Conservation (phyloP, 306 rosid genomes). For the Cicer cuneatum region DNA sequence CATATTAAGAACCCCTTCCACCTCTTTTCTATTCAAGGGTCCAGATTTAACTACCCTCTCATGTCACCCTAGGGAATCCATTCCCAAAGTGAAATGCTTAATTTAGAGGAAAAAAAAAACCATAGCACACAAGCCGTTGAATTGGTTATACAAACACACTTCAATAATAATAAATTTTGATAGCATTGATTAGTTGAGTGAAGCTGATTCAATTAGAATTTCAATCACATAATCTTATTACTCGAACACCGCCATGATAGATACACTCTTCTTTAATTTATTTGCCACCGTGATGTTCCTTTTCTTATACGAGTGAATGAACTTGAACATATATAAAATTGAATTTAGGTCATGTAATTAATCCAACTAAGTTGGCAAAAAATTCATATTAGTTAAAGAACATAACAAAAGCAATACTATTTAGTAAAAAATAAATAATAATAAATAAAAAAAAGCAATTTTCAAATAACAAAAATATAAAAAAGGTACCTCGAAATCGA, state of each 20-base stretch:
- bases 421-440: neutral
- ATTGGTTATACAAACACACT: neutral
- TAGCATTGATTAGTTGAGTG: neutral
- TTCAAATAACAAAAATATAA: neutral
- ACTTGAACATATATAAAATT: neutral
- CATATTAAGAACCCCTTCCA: no score
- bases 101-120: neutral
- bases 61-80: no score
- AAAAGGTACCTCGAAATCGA: slow-evolving; percentile 79
- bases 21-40: no score
- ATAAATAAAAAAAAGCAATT: neutral
- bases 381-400: slow-evolving; percentile 15
- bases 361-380: neutral
- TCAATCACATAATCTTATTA: neutral
- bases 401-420: neutral
- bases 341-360: neutral
- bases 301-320: neutral
- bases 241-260: neutral
- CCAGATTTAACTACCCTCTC: no score
- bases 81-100: neutral
- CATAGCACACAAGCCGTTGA: neutral
- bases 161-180: neutral
- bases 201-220: slow-evolving; percentile 1
- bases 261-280: neutral
- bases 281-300: neutral